These are phyloP conservation scores for Fusarium azukiicola DNA, from an alignment of 2,329 filamentous ascomycete species.

Conservation along the genomic window DNA sequence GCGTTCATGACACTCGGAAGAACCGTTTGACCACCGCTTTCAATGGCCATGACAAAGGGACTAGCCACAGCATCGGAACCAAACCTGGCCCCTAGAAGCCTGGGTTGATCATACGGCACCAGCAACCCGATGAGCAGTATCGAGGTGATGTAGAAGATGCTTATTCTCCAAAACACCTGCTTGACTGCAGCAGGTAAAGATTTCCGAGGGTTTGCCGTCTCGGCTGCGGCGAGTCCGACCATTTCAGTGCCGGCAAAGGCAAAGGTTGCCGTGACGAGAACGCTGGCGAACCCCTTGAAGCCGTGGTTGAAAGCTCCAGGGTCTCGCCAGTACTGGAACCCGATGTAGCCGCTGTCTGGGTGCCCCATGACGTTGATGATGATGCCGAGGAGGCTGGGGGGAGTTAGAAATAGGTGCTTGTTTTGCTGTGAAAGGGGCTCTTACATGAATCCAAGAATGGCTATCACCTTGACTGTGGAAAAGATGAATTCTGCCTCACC, in stretches of 20 bases:
- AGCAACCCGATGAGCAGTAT: slow-evolving; percentile 90
- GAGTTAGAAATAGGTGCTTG: too few species aligned
- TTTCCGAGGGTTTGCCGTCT: slow-evolving; percentile 88
- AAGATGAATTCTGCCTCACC: slow-evolving; percentile 95
- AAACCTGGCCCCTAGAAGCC: slow-evolving; percentile 77
- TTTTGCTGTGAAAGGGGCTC: slow-evolving; percentile 51
- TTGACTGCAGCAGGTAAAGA: slow-evolving; percentile 93
- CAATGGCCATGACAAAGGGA: slow-evolving; percentile 95
- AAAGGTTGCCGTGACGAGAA: slow-evolving; percentile 88
- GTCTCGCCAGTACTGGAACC: slow-evolving; percentile 86
- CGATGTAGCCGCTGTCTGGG: slow-evolving; percentile 87
- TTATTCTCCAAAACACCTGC: slow-evolving; percentile 97
- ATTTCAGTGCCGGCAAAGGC: slow-evolving; percentile 88
- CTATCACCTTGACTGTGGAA: slow-evolving; percentile 90
- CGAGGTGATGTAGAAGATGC: slow-evolving; percentile 92
- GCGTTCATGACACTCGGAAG: slow-evolving; percentile 94
- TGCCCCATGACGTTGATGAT: slow-evolving; percentile 92
- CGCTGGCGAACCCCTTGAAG: slow-evolving; percentile 89
- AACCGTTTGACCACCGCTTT: slow-evolving; percentile 88
- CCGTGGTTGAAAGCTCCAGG: slow-evolving; percentile 91
- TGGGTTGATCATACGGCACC: slow-evolving; percentile 85
- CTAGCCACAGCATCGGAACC: slow-evolving; percentile 86
- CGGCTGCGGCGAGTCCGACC: slow-evolving; percentile 87
- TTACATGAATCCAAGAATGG: slow-evolving; percentile 93
- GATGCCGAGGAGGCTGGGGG: slow-evolving; percentile 86